Conservation (phyloP, 129 eudicot species). For the Saposhnikovia divaricata region DNA sequence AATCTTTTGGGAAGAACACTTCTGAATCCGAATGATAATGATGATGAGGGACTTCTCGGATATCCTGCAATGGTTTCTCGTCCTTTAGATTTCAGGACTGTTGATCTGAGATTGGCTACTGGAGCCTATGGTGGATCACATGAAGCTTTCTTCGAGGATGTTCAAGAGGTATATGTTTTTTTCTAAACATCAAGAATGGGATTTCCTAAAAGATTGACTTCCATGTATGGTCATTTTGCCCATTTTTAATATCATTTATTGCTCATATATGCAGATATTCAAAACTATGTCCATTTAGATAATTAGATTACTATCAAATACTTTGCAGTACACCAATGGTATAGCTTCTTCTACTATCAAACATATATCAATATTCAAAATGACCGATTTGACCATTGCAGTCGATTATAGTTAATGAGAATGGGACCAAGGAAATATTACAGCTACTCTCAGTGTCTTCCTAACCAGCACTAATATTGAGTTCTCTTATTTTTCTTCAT, state of each 20-base stretch:
- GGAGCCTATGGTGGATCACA: constrained; percentile 77
- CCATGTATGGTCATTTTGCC: neutral
- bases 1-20: constrained; percentile 63
- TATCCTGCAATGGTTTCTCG: constrained; percentile 85
- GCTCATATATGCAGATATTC: neutral
- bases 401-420: neutral
- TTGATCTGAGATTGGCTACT: constrained; percentile 77
- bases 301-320: neutral
- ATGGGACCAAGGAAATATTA: neutral
- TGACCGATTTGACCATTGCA: neutral
- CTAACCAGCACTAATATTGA: neutral
- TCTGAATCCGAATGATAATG: constrained; percentile 63
- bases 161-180: constrained; percentile 58
- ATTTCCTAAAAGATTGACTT: neutral
- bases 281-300: neutral
- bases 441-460: neutral
- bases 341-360: too few species aligned
- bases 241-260: constrained; percentile 1
- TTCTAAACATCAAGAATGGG: neutral
- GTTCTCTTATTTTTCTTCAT: neutral
- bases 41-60: constrained; percentile 87
- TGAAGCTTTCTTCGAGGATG: constrained; percentile 90
- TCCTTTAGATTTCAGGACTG: constrained; percentile 79
- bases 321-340: neutral
- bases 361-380: neutral